Evolutionary conservation across 2,329 filamentous ascomycete species (phyloP).

Genomic region (Mollisia scopiformis): DNA sequence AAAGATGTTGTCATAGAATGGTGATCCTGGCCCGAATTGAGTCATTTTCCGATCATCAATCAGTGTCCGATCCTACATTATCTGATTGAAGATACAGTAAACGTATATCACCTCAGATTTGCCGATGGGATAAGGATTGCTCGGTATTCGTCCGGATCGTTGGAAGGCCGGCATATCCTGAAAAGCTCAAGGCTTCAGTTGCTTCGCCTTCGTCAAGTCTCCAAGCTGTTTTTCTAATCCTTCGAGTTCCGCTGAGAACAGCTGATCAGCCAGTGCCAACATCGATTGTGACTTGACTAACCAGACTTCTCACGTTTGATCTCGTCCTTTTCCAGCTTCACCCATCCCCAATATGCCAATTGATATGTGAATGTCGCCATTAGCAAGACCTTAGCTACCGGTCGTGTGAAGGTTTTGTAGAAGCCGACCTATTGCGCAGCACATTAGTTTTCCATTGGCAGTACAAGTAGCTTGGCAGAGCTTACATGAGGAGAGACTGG

Average conservation of each 20-base stretch:
- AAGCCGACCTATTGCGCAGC: conserved; percentile 56
- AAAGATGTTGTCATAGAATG: too few species aligned
- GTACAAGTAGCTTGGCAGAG: not conserved
- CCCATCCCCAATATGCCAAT: conserved; percentile 74
- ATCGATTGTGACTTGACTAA: conserved; percentile 3
- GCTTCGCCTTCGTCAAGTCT: conserved; percentile 11
- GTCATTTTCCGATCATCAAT: too few species aligned
- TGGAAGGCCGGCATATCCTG: not conserved
- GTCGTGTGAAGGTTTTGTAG: conserved; percentile 75
- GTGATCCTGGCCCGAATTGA: too few species aligned
- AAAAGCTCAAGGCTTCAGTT: conserved; percentile 12
- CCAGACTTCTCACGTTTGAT: conserved; percentile 55
- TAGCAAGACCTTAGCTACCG: conserved; percentile 74
- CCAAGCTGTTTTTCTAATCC: conserved; percentile 19
- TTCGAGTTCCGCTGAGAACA: conserved; percentile 18
- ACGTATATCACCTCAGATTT: too few species aligned
- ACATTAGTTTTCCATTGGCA: not conserved
- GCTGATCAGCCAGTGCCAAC: conserved; percentile 4
- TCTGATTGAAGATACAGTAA: too few species aligned
- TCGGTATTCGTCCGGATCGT: too few species aligned
- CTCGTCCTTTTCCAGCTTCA: conserved; percentile 75
- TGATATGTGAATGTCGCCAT: conserved; percentile 81
- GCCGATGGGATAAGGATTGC: too few species aligned
- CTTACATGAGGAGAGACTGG: conserved; percentile 22
- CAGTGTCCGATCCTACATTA: too few species aligned